Percentiles rank a stretch among this genome's conserved stretches.
Conservation (phyloP, 2,329 filamentous ascomycete genomes). For the Phyllosticta paracitricarpa region DNA sequence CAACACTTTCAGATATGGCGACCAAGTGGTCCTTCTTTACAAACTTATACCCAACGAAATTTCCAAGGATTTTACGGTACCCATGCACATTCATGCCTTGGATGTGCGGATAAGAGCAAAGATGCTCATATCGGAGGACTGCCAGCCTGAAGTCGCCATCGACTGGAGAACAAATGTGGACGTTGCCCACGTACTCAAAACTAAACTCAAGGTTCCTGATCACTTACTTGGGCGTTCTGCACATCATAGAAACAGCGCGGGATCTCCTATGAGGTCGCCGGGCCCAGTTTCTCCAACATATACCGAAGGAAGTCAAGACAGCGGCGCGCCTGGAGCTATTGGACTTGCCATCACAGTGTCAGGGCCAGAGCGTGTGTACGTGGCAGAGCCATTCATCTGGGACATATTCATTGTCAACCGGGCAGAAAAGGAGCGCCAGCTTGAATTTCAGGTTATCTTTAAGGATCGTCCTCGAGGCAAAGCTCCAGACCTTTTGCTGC, state of each 20-base stretch:
- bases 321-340: constrained; percentile 38
- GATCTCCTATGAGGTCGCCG: constrained; percentile 13
- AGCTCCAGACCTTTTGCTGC: constrained; percentile 60
- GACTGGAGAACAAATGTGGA: constrained; percentile 60
- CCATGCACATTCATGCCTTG: constrained; percentile 29
- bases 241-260: constrained; percentile 5
- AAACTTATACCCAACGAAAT: constrained; percentile 42
- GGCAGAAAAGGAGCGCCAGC: constrained; percentile 50
- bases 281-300: constrained; percentile 22
- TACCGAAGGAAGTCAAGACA: constrained; percentile 17
- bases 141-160: constrained; percentile 53
- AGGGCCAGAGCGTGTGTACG: constrained; percentile 48
- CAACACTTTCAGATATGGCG: constrained; percentile 56
- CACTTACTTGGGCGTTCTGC: constrained; percentile 28
- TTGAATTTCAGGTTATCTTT: constrained; percentile 60
- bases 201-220: constrained; percentile 30
- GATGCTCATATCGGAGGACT: constrained; percentile 47
- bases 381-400: constrained; percentile 62
- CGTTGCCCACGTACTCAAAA: constrained; percentile 44
- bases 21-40: constrained; percentile 68
- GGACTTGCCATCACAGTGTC: constrained; percentile 69
- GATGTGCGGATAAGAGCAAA: constrained; percentile 52
- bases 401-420: constrained; percentile 68
- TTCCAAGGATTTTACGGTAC: constrained; percentile 5
- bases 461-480: constrained; percentile 57